A percentile compares a stretch with the other conserved stretches of the same genome.
Conservation (phyloP, 2,329 filamentous ascomycete genomes). For the Dactylella cylindrospora region DNA sequence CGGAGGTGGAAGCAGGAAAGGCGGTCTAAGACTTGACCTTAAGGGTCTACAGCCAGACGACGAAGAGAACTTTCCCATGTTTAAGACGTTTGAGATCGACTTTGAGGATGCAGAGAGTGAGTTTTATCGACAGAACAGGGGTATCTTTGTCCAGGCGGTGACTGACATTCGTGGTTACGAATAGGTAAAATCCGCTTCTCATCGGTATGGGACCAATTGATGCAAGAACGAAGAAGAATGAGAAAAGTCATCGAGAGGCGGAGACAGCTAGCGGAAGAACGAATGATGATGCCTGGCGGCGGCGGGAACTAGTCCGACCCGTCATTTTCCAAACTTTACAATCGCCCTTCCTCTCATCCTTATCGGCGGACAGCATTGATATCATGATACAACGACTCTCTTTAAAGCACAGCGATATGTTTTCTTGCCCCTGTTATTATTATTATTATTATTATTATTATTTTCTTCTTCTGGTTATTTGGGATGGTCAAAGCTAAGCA, state of each 20-base stretch:
- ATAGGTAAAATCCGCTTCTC: constrained; percentile 36
- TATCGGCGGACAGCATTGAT: too few species aligned
- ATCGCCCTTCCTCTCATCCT: too few species aligned
- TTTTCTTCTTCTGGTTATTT: not conserved
- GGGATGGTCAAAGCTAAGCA: too few species aligned
- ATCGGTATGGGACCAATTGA: constrained; percentile 40
- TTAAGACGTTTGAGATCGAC: constrained; percentile 39
- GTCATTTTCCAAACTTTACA: too few species aligned
- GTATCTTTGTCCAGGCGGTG: too few species aligned
- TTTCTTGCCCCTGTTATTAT: not conserved
- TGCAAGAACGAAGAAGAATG: constrained; percentile 37
- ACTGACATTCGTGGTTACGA: constrained; percentile 1
- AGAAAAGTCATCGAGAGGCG: constrained; percentile 30
- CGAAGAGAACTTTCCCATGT: constrained; percentile 41
- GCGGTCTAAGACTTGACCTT: constrained; percentile 36
- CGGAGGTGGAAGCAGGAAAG: constrained; percentile 36
- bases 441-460: not conserved
- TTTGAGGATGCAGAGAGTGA: constrained; percentile 40
- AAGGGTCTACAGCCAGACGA: constrained; percentile 33
- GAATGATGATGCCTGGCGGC: constrained; percentile 11
- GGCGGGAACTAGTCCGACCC: constrained; percentile 18
- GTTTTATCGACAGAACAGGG: too few species aligned
- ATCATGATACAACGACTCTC: too few species aligned
- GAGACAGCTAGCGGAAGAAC: constrained; percentile 23
- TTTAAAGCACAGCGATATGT: not conserved